Evolutionary conservation across 139 green algal species (phyloP).

Genomic region (Prasinococcaceae sp.): DNA sequence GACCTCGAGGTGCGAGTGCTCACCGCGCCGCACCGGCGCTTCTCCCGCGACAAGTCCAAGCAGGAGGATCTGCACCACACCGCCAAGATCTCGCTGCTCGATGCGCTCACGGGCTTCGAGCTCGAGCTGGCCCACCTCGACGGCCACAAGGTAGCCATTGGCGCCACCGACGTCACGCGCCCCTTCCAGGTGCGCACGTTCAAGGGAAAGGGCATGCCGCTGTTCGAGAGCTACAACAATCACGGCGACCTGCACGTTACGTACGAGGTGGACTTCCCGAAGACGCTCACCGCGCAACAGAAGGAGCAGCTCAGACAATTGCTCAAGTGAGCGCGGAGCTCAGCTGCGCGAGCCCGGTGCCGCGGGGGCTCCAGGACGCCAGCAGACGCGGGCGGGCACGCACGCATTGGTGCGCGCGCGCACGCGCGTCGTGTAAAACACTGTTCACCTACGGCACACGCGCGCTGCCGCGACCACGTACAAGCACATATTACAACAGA

Average conservation of each 20-base stretch:
- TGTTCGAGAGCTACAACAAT: conserved; percentile 27
- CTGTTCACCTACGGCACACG: no score
- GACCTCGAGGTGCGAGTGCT: conserved; percentile 56
- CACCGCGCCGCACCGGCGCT: conserved; percentile 28
- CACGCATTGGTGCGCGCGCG: no score
- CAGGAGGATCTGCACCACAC: not conserved
- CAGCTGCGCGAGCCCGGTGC: no score
- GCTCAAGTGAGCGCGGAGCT: no score
- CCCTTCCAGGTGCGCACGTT: conserved; percentile 36
- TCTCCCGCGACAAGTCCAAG: conserved; percentile 24
- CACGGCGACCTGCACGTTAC: conserved; percentile 64
- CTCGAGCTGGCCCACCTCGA: conserved; percentile 78
- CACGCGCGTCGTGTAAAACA: no score
- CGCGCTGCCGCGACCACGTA: no score
- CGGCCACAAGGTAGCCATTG: conserved; percentile 54
- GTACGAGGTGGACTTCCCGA: conserved; percentile 67
- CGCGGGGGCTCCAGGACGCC: no score
- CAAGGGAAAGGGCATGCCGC: conserved; percentile 59
- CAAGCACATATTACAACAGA: no score
- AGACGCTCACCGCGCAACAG: conserved; percentile 49
- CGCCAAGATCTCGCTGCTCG: conserved; percentile 67
- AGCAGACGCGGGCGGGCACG: no score
- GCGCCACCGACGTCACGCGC: conserved; percentile 26
- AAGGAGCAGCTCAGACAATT: conserved; percentile 32
- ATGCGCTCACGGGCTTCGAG: conserved; percentile 75